A percentile compares a stretch with the other conserved stretches of the same genome.
phyloP scores from a whole-genome alignment of 2,329 filamentous ascomycete species.

The Pezicula neosporulosa region DNA sequence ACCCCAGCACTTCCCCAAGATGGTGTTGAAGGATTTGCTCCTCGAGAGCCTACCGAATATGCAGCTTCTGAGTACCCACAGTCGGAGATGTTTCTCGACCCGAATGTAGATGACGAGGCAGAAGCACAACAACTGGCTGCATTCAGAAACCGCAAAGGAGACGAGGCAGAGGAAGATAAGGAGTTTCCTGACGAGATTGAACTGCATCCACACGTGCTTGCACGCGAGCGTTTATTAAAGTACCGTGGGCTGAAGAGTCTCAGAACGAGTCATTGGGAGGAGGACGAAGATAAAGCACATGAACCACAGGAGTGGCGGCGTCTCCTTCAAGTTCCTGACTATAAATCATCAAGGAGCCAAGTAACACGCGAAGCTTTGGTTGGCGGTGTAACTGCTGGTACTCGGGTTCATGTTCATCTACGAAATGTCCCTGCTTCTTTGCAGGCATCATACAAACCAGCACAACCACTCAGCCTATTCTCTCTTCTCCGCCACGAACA shows the following conservation, averaged over 20 bases:
- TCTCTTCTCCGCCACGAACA: conserved; percentile 92
- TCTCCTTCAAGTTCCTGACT: conserved; percentile 83
- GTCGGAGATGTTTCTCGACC: conserved; percentile 83
- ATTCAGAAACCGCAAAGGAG: conserved; percentile 73
- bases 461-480: conserved; percentile 69
- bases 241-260: conserved; percentile 93
- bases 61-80: conserved; percentile 87
- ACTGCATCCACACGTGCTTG: conserved; percentile 80
- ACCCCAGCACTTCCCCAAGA: conserved; percentile 71
- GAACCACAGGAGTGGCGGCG: conserved; percentile 89
- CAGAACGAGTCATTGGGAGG: conserved; percentile 84
- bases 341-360: conserved; percentile 76
- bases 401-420: conserved; percentile 77
- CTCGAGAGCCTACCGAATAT: conserved; percentile 68
- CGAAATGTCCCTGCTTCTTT: conserved; percentile 52
- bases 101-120: conserved; percentile 77
- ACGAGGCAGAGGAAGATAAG: conserved; percentile 82
- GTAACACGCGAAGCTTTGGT: conserved; percentile 78
- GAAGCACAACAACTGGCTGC: conserved; percentile 73
- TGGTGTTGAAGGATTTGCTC: conserved; percentile 68
- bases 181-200: conserved; percentile 99
- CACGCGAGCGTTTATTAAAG: conserved; percentile 77
- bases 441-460: conserved; percentile 48
- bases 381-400: conserved; percentile 84
- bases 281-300: conserved; percentile 78